These are phyloP conservation scores for Hypoxylon sp. DNA, from an alignment of 2,329 filamentous ascomycete genomes.

Conservation along the genomic window DNA sequence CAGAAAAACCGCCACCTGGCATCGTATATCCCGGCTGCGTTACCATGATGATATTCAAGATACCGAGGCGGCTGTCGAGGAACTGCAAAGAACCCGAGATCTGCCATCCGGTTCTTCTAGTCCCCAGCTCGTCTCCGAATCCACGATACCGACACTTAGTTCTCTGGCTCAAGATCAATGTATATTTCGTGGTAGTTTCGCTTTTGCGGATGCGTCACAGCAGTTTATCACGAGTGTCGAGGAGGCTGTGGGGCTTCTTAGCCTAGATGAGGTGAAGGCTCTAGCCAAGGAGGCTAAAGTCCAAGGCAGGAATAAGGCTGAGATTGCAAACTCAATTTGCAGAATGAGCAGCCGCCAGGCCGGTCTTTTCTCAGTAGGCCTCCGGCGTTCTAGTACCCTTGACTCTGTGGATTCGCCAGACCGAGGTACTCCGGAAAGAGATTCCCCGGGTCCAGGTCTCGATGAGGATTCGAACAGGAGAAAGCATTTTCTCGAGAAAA, in stretches of 20 bases:
- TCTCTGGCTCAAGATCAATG: conserved; percentile 60
- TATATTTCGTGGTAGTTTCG: conserved; percentile 71
- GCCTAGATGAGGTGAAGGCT: conserved; percentile 88
- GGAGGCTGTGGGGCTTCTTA: conserved; percentile 84
- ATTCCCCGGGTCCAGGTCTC: conserved; percentile 48
- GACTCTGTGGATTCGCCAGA: conserved; percentile 67
- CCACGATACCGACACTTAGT: conserved; percentile 44
- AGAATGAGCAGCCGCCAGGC: conserved; percentile 80
- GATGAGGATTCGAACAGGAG: conserved; percentile 73
- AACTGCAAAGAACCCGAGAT: conserved; percentile 71
- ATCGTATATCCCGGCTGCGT: conserved; percentile 81
- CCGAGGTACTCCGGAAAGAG: conserved; percentile 58
- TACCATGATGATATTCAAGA: conserved; percentile 89
- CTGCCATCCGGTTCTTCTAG: conserved; percentile 64
- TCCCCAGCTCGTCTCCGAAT: conserved; percentile 37
- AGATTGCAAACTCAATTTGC: conserved; percentile 81
- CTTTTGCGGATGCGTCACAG: conserved; percentile 85
- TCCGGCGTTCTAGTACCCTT: conserved; percentile 75
- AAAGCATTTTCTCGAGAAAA: conserved; percentile 82
- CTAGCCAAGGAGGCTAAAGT: conserved; percentile 90
- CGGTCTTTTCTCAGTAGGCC: conserved; percentile 78
- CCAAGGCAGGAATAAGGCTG: conserved; percentile 88
- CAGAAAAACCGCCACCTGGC: conserved; percentile 92
- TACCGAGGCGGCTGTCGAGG: conserved; percentile 74
- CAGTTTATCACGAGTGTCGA: conserved; percentile 82